phyloP scores from a whole-genome alignment of 495 filamentous ascomycete species.

The Hypoxylon subgilvum region DNA sequence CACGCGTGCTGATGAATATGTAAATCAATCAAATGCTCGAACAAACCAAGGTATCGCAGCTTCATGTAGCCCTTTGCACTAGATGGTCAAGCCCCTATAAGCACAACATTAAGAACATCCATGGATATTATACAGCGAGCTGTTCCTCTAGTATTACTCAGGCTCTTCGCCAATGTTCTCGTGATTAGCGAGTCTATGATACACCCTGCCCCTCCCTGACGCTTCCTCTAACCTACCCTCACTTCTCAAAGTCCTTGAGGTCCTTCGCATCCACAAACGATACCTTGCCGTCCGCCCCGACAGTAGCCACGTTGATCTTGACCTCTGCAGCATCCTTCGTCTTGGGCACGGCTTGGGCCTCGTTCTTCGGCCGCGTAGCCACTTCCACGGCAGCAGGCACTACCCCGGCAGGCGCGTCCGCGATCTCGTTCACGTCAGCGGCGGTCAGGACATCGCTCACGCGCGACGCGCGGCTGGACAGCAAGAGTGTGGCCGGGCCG shows the following conservation, averaged over 20 bases:
- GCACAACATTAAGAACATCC: too few relatives aligned
- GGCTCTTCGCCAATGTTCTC: too few relatives aligned
- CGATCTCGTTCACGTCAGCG: slow-evolving; percentile 84
- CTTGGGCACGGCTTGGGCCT: slow-evolving; percentile 40
- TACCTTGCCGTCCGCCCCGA: slow-evolving; percentile 72
- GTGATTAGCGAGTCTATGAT: too few relatives aligned
- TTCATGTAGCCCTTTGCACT: too few relatives aligned
- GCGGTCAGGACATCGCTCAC: slow-evolving; percentile 76
- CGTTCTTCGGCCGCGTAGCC: slow-evolving; percentile 45
- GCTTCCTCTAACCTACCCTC: too few relatives aligned
- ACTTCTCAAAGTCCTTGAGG: slow-evolving; percentile 58
- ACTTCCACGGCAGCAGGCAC: slow-evolving; percentile 56
- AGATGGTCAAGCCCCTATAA: too few relatives aligned
- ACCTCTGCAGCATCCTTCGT: slow-evolving; percentile 41
- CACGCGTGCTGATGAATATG: too few relatives aligned
- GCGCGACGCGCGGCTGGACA: slow-evolving; percentile 80
- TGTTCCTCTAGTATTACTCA: too few relatives aligned
- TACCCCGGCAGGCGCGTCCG: slow-evolving; percentile 68
- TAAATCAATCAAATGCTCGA: too few relatives aligned
- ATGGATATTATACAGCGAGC: too few relatives aligned
- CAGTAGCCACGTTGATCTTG: slow-evolving; percentile 60
- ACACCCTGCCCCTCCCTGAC: too few relatives aligned
- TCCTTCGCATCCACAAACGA: slow-evolving; percentile 66
- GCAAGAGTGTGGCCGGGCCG: slow-evolving; percentile 80
- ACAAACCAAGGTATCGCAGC: too few relatives aligned